Base-by-base conservation (phyloP, 495 filamentous ascomycete species). In the Penicillium samsonianum region DNA sequence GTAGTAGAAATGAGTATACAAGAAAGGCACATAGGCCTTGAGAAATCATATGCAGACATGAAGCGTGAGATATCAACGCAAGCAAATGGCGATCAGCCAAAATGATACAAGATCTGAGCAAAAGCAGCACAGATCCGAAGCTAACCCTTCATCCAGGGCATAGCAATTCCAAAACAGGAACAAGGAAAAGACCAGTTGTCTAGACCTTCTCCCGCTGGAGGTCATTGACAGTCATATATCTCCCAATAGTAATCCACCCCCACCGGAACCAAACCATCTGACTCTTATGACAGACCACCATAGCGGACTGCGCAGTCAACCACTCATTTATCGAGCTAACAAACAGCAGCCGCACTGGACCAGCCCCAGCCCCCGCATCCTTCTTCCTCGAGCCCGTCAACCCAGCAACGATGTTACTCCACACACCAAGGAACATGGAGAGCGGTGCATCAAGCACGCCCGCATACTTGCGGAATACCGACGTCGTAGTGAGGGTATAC, bases 241-340 rank as follows among this genome's bases (percentile, higher is more conserved):
- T 78, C 57, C 91, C 91, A 53, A 96, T 62, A 5, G 81, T 79
- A 65, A 98, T 95, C 94, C 94, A 98, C 0, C 91, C 92, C 85
- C 91, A 98, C 10, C 94, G 83, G 67, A 98, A 98, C 94, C 94
- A 98, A 37, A 88, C 81, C 94, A 98, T 98, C 81, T 98, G 94
- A 72, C 92, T 97, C 78, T 83, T 77, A 74, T 98, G 94, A 10
- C 86, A 91, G 46, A 80, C 77, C 0, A 87, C 88, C 94, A 98
- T 98, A 17, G 94, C 94, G 43, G 73, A 78, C 76, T 90, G 87
- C 43, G 90, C 94, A 25, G 74, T 82, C 67, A 87, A 71, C 67
- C 83, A 87, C 65, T 78, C 82, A 42, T 53, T 63, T 40, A 76
- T 80, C 1, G 82, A 81, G 67, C 81, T 95, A 47, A 95, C 79